Base-by-base conservation (phyloP, 371 early-diverging fungal species). In the Mortierella sp. region DNA sequence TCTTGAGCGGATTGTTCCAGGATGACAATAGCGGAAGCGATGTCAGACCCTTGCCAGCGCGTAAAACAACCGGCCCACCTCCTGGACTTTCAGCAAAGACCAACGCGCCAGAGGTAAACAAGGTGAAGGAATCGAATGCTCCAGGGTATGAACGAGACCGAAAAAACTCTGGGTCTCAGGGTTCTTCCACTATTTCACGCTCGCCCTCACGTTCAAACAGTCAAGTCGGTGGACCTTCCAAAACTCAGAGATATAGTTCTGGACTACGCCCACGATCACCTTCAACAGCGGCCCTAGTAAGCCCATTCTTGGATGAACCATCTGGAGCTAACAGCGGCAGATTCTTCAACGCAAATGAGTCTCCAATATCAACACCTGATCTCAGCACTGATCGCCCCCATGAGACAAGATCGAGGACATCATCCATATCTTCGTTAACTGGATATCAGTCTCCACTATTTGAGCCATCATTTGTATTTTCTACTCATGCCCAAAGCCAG, bases 381-480 rank as follows among this genome's bases (percentile, higher is more conserved):
- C 58, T 60, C 14, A 66, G 39, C 22, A 11, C 28, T 1, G 72
- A 64, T n/a, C 54, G 32, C 8, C 37, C 30, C 40, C 54, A 39
- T 26, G 77, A 32, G n/a, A 9, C 70, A n/a, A 70, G 78, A 10
- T 73, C 78, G 12, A 73, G 78, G 30, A 63, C 73, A 0, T 78
- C 78, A 1, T 78, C 78, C 11, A 59, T 78, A 22, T 78, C 78
- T 20, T 73, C 78, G 4, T 37, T 78, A 35, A 49, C 37, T 20
- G 70, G 78, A 65, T 70, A 58, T 39, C 73, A 73, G 24, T 78
- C 78, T 0, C 78, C 78, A 0, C 49, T 66, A 18, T 78, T 78
- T 62, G 78, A 77, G 28, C 57, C 72, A 9, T 60, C 68, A 20
- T 65, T 61, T 49, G 62, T 52, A 18, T 71, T 67, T 51, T 62